phyloP scores from a whole-genome alignment of 139 green algal species.

The Coelastrella sp. region DNA sequence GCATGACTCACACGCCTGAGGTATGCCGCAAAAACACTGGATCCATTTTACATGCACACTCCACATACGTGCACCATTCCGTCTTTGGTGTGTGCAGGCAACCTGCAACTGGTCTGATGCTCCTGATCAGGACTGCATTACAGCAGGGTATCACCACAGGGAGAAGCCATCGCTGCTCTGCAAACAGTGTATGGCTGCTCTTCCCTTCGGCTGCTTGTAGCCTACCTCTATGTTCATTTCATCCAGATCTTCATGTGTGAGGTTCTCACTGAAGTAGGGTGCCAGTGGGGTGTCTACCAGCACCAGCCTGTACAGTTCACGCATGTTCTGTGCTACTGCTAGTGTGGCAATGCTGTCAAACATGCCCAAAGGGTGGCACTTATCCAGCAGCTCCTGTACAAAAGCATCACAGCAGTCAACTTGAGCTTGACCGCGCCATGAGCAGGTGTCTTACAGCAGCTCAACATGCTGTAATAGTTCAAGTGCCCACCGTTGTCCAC shows the following conservation, averaged over 20 bases:
- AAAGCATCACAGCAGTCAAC: neutral
- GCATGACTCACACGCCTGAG: neutral
- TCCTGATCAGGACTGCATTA: neutral
- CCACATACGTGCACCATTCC: no score
- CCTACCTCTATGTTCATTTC: constrained; percentile 98
- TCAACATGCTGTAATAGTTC: no score
- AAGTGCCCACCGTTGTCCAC: no score
- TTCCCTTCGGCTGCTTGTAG: neutral
- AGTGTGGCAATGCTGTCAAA: constrained; percentile 97
- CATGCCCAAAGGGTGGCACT: constrained; percentile 98
- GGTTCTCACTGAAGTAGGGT: constrained; percentile 94
- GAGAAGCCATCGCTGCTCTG: neutral
- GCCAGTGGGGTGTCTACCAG: constrained; percentile 97
- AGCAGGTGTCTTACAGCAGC: no score
- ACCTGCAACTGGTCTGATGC: no score
- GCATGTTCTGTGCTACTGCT: constrained; percentile 96
- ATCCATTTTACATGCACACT: no score
- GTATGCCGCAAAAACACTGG: neutral
- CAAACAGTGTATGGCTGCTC: no score
- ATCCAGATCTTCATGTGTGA: constrained; percentile 94
- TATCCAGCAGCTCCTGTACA: constrained; percentile 96
- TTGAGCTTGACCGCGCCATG: neutral
- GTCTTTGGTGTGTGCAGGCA: no score
- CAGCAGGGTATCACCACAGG: neutral
- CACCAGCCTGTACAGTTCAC: constrained; percentile 97